Base-by-base conservation (phyloP, 192 early-diverging fungal genomes). In the Coemansia asiatica region DNA sequence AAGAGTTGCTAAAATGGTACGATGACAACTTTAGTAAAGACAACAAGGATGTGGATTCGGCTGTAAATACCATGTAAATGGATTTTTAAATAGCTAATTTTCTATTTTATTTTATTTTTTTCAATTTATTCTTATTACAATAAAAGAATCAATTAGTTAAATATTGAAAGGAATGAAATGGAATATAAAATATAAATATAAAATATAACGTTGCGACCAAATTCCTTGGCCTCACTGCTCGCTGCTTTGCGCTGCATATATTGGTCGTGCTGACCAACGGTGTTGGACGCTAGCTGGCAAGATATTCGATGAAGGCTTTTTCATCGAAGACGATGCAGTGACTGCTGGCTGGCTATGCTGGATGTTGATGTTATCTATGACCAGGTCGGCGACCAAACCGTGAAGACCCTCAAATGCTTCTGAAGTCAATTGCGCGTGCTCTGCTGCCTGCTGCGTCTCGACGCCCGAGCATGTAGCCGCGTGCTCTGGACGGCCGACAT, bases 381-480 rank as follows among this genome's bases (percentile, higher is more conserved):
- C 78, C 53, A 81, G 57, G 57, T 81, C 72, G 3, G 69, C 78
- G 6, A 81, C 72, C 40, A 81, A 69, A 8, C 72, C 72, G 22
- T 73, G 78, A 59, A 81, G 60, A 2, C 78, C 78, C 16, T 68
- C 71, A 60, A 90, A 87, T 1, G 85, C 85, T 18, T 81, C 75
- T 44, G 69, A 28, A 8, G 86, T 67, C 46, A 90, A 72, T 49
- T 77, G 78, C 7, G 67, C 83, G 54, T 87, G 85, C 71, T 96
- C 90, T 15, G 85, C 81, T 56, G 86, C 84, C 71, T 92, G 89
- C 29, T 84, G 77, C 18, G 84, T 64, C 21, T 88, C 85, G 57
- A 94, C 84, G 26, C 92, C 92, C 6, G 88, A 89, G 28, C 91
- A 94, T 23, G 91, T 90, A 0, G 93, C 92, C 16, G 92, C 89